Conservation (phyloP, 306 rosid species). For the Pterocarpus macrocarpus region DNA sequence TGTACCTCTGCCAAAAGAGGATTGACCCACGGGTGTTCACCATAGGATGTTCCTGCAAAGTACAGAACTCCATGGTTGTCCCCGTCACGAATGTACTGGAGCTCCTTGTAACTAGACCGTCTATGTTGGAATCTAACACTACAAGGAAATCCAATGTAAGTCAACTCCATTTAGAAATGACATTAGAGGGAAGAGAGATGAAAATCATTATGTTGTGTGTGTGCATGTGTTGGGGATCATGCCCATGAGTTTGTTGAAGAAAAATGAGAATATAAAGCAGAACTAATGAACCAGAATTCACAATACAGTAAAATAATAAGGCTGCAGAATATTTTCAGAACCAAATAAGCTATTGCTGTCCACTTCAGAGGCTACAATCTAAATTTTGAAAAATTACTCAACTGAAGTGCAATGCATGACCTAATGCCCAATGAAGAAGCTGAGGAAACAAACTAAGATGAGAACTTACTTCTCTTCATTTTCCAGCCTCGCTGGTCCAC, state of each 20-base stretch:
- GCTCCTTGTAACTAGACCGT: slow-evolving; percentile 91
- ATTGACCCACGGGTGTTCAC: slow-evolving; percentile 93
- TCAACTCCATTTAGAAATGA: slow-evolving; percentile 21
- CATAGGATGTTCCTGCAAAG: slow-evolving; percentile 91
- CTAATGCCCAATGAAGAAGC: slow-evolving; percentile 7
- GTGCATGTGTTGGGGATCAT: too few species aligned
- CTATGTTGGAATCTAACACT: slow-evolving; percentile 83
- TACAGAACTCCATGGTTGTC: slow-evolving; percentile 88
- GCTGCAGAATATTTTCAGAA: background rate
- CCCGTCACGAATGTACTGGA: slow-evolving; percentile 87
- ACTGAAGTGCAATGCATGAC: slow-evolving; percentile 2
- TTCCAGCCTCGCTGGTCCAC: slow-evolving; percentile 59
- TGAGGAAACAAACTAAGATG: slow-evolving; percentile 27
- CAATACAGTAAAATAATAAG: too few species aligned
- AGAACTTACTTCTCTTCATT: slow-evolving; percentile 69
- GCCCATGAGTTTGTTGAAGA: too few species aligned
- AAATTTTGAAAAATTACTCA: slow-evolving; percentile 30
- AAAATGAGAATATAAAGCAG: too few species aligned
- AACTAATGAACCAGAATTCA: too few species aligned
- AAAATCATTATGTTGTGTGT: background rate
- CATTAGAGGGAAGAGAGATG: background rate
- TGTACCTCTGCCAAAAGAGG: slow-evolving; percentile 89
- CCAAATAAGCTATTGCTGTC: background rate
- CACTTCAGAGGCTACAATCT: slow-evolving; percentile 28
- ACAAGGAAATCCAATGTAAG: slow-evolving; percentile 44